These are phyloP conservation scores for Lumnitzera littorea DNA, from an alignment of 345 rosid genomes.

Conservation along the genomic window DNA sequence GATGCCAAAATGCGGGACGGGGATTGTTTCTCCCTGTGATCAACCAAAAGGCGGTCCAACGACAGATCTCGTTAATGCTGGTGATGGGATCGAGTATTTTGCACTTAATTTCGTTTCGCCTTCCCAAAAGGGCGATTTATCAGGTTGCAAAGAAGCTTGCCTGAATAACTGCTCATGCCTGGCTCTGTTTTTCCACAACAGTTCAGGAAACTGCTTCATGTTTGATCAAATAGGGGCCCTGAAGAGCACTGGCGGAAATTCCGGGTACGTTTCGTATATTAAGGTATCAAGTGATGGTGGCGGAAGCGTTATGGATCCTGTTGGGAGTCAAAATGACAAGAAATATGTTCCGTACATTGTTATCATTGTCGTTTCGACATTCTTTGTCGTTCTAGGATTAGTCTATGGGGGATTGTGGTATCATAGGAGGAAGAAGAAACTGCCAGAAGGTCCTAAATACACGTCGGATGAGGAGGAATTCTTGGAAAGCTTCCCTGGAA, in stretches of 20 bases:
- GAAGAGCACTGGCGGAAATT: conserved; percentile 24
- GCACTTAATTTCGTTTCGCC: conserved; percentile 55
- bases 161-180: conserved; percentile 64
- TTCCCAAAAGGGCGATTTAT: conserved; percentile 42
- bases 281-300: conserved; percentile 34
- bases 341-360: conserved; percentile 43
- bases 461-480: conserved; percentile 77
- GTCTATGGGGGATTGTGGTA: conserved; percentile 40
- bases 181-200: conserved; percentile 61
- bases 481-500: conserved; percentile 53
- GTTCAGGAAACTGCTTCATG: conserved; percentile 64
- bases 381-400: conserved; percentile 36
- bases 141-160: conserved; percentile 65
- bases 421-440: conserved; percentile 28
- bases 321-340: conserved; percentile 22
- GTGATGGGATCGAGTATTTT: conserved; percentile 48
- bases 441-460: conserved; percentile 31
- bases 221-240: conserved; percentile 68
- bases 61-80: conserved; percentile 43
- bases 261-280: conserved; percentile 46
- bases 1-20: conserved; percentile 49
- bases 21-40: conserved; percentile 49
- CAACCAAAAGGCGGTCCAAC: conserved; percentile 14
- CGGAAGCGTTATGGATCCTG: conserved; percentile 12
- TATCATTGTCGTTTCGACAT: conserved; percentile 43